Conservation (phyloP, 2,329 filamentous ascomycete species). For the Aspergillus neoniger region DNA sequence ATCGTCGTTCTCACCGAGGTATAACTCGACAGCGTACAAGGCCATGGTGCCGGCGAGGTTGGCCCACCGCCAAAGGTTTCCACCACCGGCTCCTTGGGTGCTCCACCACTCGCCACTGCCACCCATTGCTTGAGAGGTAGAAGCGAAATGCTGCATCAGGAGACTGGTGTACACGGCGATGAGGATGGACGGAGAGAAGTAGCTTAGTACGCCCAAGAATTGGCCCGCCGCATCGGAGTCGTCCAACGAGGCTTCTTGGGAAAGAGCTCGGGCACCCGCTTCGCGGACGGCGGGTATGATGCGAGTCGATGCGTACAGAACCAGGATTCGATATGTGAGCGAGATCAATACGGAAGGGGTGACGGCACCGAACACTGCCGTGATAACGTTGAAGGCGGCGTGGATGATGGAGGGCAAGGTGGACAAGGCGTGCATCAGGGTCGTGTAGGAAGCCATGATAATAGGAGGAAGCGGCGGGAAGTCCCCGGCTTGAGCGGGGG, state of each 20-base stretch:
- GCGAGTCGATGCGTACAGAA: conserved; percentile 91
- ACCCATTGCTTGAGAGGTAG: conserved; percentile 61
- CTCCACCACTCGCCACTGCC: conserved; percentile 77
- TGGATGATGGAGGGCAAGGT: conserved; percentile 80
- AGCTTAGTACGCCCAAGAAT: conserved; percentile 79
- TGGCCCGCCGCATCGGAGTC: conserved; percentile 81
- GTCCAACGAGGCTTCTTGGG: conserved; percentile 81
- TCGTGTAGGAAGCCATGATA: conserved; percentile 97
- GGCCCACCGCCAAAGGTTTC: conserved; percentile 90
- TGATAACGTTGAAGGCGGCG: conserved; percentile 80
- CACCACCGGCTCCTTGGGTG: conserved; percentile 77
- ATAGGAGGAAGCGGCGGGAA: conserved; percentile 96
- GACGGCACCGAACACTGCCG: conserved; percentile 91
- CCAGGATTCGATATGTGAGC: conserved; percentile 86
- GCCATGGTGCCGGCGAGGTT: conserved; percentile 88
- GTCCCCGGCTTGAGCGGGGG: conserved; percentile 63
- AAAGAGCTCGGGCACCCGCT: conserved; percentile 77
- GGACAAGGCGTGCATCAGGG: conserved; percentile 78
- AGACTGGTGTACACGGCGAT: conserved; percentile 96
- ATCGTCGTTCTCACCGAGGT: conserved; percentile 72
- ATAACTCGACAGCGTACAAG: conserved; percentile 86
- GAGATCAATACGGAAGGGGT: conserved; percentile 96
- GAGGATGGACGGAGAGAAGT: conserved; percentile 92
- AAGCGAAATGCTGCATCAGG: conserved; percentile 91
- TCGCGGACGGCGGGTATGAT: conserved; percentile 94